Conservation (phyloP, 78 protist species). For the Creolimax fragrantissima region DNA sequence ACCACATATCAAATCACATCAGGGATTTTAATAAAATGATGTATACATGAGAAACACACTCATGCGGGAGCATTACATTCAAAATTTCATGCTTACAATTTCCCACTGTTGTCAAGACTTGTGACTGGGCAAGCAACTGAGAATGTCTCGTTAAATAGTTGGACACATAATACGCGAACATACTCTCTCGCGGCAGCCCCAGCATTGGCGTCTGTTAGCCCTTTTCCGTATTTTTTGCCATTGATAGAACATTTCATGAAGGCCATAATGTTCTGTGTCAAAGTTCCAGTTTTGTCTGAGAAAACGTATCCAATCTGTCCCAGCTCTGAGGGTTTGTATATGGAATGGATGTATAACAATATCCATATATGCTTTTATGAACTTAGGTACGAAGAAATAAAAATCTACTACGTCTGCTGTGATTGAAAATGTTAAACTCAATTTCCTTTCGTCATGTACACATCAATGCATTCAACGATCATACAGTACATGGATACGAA, state of each 20-base stretch:
- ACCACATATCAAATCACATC: background rate
- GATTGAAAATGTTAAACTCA: too few species aligned
- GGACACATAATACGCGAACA: too few species aligned
- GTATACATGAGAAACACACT: background rate
- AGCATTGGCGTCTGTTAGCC: background rate
- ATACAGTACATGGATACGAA: too few species aligned
- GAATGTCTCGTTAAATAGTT: background rate
- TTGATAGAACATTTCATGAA: slow-evolving; percentile 57
- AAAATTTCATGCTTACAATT: background rate
- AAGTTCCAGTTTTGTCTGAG: slow-evolving; percentile 57
- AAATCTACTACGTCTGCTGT: too few species aligned
- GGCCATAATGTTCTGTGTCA: slow-evolving; percentile 49
- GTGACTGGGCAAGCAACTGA: background rate
- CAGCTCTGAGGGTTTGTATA: background rate
- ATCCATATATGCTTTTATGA: too few species aligned
- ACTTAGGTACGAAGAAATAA: too few species aligned
- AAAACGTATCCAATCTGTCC: slow-evolving; percentile 41
- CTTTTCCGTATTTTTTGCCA: slow-evolving; percentile 41
- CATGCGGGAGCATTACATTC: background rate
- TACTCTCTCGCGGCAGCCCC: background rate
- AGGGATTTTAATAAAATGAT: background rate
- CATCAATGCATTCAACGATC: background rate
- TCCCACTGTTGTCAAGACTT: too few species aligned
- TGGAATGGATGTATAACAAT: background rate
- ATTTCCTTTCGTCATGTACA: background rate